These are phyloP conservation scores for Pelargonium myrrhifolium DNA, from an alignment of 441 rosid species.

Conservation along the genomic window DNA sequence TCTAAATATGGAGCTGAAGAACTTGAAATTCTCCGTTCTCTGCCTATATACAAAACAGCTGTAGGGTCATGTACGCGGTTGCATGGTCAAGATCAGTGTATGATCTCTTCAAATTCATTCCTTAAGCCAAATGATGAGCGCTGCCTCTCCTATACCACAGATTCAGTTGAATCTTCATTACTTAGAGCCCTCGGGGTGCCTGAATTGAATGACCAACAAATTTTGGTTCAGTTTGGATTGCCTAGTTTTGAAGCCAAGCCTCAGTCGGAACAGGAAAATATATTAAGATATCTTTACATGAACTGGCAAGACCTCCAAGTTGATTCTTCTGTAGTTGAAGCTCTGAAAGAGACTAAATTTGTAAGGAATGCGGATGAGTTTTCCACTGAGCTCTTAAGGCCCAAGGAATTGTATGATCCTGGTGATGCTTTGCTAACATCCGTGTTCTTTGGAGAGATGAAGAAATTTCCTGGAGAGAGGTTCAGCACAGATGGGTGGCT, in stretches of 20 bases:
- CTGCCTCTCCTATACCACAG: conserved; percentile 64
- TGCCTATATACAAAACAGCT: conserved; percentile 87
- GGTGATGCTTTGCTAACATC: conserved; percentile 75
- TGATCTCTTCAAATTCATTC: conserved; percentile 72
- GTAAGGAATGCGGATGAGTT: conserved; percentile 79
- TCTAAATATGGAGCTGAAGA: conserved; percentile 61
- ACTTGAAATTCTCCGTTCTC: conserved; percentile 65
- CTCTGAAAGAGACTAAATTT: conserved; percentile 76
- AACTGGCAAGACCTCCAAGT: conserved; percentile 75
- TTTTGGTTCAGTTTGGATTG: conserved; percentile 78
- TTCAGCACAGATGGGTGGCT: conserved; percentile 83
- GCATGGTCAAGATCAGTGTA: conserved; percentile 60
- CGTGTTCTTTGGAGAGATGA: conserved; percentile 82
- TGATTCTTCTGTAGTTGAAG: conserved; percentile 72
- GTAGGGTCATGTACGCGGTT: conserved; percentile 58
- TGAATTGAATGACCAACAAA: conserved; percentile 79
- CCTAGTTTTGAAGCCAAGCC: conserved; percentile 74
- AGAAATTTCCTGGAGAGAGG: conserved; percentile 95
- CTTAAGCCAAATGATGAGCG: conserved; percentile 72
- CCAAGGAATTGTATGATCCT: conserved; percentile 91
- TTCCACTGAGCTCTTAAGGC: conserved; percentile 50
- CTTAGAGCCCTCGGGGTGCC: conserved; percentile 82
- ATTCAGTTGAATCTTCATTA: conserved; percentile 60
- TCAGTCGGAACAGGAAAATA: conserved; percentile 74
- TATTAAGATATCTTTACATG: conserved; percentile 57